Conservation (phyloP, 257 asterid genomes). For the Marsdenia floribunda region DNA sequence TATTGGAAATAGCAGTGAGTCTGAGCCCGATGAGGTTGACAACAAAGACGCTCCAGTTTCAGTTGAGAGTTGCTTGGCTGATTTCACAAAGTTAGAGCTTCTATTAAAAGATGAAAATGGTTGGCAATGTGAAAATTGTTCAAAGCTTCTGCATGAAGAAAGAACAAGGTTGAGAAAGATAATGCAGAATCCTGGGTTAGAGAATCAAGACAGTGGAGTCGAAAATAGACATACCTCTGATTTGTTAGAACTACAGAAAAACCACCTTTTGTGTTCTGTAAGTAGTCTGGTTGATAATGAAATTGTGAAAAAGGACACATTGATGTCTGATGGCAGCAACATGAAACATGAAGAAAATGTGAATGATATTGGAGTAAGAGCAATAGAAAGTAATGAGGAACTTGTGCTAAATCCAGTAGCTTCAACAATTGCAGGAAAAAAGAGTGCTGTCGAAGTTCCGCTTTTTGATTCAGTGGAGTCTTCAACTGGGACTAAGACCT, state of each 20-base stretch:
- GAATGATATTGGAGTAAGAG: conserved; percentile 22
- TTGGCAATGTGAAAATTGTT: conserved; percentile 91
- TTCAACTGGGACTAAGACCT: conserved; percentile 23
- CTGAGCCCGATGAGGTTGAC: conserved; percentile 93
- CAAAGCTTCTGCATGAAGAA: conserved; percentile 53
- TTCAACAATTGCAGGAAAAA: conserved; percentile 23
- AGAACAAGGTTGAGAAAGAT: conserved; percentile 32
- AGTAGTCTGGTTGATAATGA: conserved; percentile 21
- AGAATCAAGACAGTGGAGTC: conserved; percentile 23
- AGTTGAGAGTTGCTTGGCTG: conserved; percentile 78
- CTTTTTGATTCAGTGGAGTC: conserved; percentile 21
- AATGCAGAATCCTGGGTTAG: conserved; percentile 23
- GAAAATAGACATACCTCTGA: conserved; percentile 25
- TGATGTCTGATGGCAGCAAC: conserved; percentile 22
- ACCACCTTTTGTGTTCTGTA: not conserved
- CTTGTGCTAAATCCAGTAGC: conserved; percentile 26
- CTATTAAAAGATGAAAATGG: conserved; percentile 85
- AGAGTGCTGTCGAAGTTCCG: conserved; percentile 14
- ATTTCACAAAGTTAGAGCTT: conserved; percentile 67
- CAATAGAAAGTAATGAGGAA: conserved; percentile 19
- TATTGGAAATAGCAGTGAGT: conserved; percentile 52
- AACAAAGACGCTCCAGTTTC: conserved; percentile 73
- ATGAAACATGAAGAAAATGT: conserved; percentile 21
- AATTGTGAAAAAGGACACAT: conserved; percentile 21
- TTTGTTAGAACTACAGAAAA: not conserved